phyloP scores from a whole-genome alignment of 2,329 filamentous ascomycete species.

The Ilyonectria robusta region DNA sequence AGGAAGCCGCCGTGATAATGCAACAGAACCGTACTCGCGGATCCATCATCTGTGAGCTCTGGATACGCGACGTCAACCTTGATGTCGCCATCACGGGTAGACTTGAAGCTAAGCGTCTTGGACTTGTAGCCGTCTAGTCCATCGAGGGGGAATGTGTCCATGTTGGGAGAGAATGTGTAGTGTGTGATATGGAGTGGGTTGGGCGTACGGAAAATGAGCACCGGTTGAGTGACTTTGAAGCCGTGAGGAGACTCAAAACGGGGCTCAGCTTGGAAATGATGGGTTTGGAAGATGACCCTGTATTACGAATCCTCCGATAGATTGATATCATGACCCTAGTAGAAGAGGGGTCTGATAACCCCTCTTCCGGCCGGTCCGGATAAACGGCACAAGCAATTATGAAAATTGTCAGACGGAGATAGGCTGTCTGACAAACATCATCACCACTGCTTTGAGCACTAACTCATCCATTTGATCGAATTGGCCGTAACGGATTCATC shows the following conservation, averaged over 20 bases:
- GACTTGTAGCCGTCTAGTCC: slow-evolving; percentile 30
- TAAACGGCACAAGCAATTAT: too few relatives aligned
- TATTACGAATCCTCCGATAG: too few relatives aligned
- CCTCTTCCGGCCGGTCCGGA: too few relatives aligned
- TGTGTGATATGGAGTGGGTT: not conserved
- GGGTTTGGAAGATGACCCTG: too few relatives aligned
- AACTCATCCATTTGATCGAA: too few relatives aligned
- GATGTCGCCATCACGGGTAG: slow-evolving; percentile 27
- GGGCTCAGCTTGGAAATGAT: not conserved
- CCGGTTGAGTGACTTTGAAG: not conserved
- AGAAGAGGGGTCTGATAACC: too few relatives aligned
- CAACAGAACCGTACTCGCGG: slow-evolving; percentile 31
- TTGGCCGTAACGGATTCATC: too few relatives aligned
- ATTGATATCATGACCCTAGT: too few relatives aligned
- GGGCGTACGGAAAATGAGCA: not conserved
- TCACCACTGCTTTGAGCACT: too few relatives aligned
- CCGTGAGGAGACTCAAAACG: not conserved
- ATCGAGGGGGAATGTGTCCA: not conserved
- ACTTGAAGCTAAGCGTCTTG: slow-evolving; percentile 36
- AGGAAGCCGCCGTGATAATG: slow-evolving; percentile 44
- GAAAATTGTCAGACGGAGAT: too few relatives aligned
- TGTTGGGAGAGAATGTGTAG: not conserved
- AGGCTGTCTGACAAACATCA: too few relatives aligned
- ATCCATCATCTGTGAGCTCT: slow-evolving; percentile 19
- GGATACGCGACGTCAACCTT: slow-evolving; percentile 39